A percentile compares a stretch with the other conserved stretches of the same genome.
Conservation (phyloP, 163 green algal genomes). For the Chlorella variabilis region DNA sequence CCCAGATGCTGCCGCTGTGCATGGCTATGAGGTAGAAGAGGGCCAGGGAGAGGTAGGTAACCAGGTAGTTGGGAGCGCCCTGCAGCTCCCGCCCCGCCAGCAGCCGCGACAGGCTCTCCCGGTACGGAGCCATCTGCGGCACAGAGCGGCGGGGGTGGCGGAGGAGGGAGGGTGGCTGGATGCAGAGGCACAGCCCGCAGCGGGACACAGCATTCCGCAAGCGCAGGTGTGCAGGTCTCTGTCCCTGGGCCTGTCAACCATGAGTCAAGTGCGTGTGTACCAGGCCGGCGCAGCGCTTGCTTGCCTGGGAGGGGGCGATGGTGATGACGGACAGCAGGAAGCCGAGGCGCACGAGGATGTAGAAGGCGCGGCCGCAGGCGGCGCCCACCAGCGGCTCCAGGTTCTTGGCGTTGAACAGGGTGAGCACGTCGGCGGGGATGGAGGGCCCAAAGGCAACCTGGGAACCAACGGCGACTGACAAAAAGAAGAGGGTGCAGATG, state of each 20-base stretch:
- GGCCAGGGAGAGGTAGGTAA: conserved; percentile 29
- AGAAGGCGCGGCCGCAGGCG: not conserved
- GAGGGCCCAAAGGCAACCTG: conserved; percentile 19
- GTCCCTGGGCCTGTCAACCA: too few relatives aligned
- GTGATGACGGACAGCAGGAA: conserved; percentile 44
- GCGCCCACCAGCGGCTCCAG: conserved; percentile 30
- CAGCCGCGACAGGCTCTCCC: conserved; percentile 31
- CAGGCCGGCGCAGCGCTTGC: too few relatives aligned
- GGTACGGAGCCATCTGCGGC: conserved; percentile 48
- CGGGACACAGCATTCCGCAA: too few relatives aligned
- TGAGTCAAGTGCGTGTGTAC: too few relatives aligned
- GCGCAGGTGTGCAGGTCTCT: too few relatives aligned
- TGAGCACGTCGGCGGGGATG: conserved; percentile 40
- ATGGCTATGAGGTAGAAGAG: conserved; percentile 20
- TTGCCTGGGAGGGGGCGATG: conserved; percentile 43
- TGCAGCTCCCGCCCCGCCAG: conserved; percentile 26
- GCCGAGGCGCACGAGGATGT: conserved; percentile 32
- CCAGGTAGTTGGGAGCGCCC: not conserved
- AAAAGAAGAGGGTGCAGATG: conserved; percentile 34
- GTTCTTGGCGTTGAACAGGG: conserved; percentile 25
- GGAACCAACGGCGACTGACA: conserved; percentile 31
- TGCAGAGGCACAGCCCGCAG: too few relatives aligned
- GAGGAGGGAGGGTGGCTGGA: too few relatives aligned
- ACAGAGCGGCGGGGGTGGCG: too few relatives aligned
- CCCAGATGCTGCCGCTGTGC: conserved; percentile 38